Evolutionary conservation across 495 filamentous ascomycete species (phyloP), one percentile per base, ranked within the genome.

Genomic region (Penicillium chermesinum): DNA sequence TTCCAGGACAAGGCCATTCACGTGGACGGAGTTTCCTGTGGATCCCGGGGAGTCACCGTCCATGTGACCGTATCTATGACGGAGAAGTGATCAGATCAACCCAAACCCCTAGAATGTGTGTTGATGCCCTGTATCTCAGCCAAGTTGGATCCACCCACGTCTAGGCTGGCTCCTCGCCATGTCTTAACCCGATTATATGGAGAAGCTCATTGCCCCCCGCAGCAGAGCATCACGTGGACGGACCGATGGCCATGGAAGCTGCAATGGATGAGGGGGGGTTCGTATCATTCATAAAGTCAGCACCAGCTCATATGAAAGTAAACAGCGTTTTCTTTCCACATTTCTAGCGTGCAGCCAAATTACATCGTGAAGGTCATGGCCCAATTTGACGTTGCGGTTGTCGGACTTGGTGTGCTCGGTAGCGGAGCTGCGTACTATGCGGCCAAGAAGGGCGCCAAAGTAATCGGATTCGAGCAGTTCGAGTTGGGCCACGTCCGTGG

Each of bases 391-490:
- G 54, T 53, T 14, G 50, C 46, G 5, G 46, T 57, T 8, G 50
- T 57, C 40, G 54, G 54, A 19, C 54, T 57, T n/a, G 54, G 54
- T 21, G 54, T 50, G 32, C 49, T 57, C 2, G 54, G 54, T 36
- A 57, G 54, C 19, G 50, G 36, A 15, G 54, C 54, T 18, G 50
- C 50, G 12, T 57, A 57, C 34, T 46, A 57, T 25, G 54, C 54
- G 2, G 54, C 54, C 9, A 16, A 41, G 17, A 57, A 57, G 22
- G 54, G 54, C n/a, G 54, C 50, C 17, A 57, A 47, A 34, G 54
- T 57, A 1, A 41, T 57, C 32, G 54, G 41, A 13, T 46, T 57
- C n/a, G 54, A 57, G 18, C 54, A 57, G n/a, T 57, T 53, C 19
- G 54, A 57, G 16, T 19, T 57, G 3, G 54, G 54, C 12, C 54